Evolutionary conservation across 495 filamentous ascomycete species (phyloP), one percentile per base, ranked within the genome.

Genomic region (Annulohypoxylon moriforme): DNA sequence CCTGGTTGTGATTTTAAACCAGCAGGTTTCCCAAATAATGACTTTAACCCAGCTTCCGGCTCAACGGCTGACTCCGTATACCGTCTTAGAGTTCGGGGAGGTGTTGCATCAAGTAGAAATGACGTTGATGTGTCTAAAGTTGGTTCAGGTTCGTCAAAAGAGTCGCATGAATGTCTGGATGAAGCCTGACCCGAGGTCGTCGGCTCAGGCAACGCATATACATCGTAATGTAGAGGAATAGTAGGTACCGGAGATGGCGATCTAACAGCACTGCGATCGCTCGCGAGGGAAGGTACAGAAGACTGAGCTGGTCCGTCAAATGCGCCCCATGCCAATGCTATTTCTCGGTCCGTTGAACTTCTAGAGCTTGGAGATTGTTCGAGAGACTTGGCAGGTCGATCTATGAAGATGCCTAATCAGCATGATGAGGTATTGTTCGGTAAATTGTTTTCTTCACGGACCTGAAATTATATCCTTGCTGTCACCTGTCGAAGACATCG

Each of bases 21-120:
- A 16, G 25, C 7, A 9, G 67, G 53, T 34, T 64, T n/a, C 11
- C 53, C 53, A 36, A 55, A 69, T 33, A 60, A 34, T 18, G 60
- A n/a, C 13, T 50, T 44, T 25, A 69, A 13, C 6, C 53, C 67
- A 0, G 46, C 22, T 8, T 53, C 42, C 33, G 22, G 16, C 16
- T 58, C 18, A 22, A 18, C n/a, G 4, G 20, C 33, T 24, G 33
- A n/a, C 38, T 56, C 25, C 8, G 14, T 42, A 33, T 14, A 13
- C 27, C 10, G 47, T 52, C 25, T 34, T n/a, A 10, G 59, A 25
- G 11, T 20, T 24, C 47, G 31, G 38, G 24, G 22, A 25, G 34
- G 24, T 55, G 57, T 16, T 29, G 24, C 25, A 13, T 40, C 38
- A 47, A 49, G 24, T 16, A 46, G 25, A 42, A 36, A 44, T 24